A percentile compares a stretch with the other conserved stretches of the same genome.
Conservation (phyloP, 2,329 filamentous ascomycete genomes). For the Verticillium albo-atrum region DNA sequence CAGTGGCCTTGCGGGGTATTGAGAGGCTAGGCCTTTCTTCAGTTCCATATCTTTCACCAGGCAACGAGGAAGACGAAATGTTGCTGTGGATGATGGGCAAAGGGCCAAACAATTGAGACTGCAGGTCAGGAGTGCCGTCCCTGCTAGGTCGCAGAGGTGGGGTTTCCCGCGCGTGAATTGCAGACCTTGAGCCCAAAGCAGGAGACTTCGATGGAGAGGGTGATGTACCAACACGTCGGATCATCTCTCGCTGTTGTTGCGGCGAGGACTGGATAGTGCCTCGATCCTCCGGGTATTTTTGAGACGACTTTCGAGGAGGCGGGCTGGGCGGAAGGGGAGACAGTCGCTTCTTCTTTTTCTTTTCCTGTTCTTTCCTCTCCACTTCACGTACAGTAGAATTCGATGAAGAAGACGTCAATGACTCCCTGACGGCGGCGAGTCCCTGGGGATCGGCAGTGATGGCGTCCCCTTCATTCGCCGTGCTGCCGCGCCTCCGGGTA, state of each 20-base stretch:
- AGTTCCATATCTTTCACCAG: constrained; percentile 40
- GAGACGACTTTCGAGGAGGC: constrained; percentile 57
- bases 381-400: constrained; percentile 60
- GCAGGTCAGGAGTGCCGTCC: constrained; percentile 61
- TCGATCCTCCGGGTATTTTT: constrained; percentile 40
- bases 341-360: constrained; percentile 38
- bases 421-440: constrained; percentile 64
- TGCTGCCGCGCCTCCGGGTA: constrained; percentile 54
- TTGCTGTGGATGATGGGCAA: constrained; percentile 60
- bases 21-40: constrained; percentile 24
- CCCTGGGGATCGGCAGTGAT: constrained; percentile 47
- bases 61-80: constrained; percentile 43
- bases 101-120: constrained; percentile 47
- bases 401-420: constrained; percentile 67
- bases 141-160: constrained; percentile 62
- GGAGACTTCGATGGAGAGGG: constrained; percentile 12
- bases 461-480: constrained; percentile 43
- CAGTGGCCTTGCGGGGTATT: constrained; percentile 22
- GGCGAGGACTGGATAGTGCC: constrained; percentile 3
- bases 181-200: constrained; percentile 8
- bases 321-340: constrained; percentile 54
- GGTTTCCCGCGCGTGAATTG: constrained; percentile 21
- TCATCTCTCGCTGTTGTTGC: background rate
- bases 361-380: constrained; percentile 27
- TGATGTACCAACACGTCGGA: background rate